These are phyloP conservation scores for Purpureocillium lavendulum DNA, from an alignment of 2,329 filamentous ascomycete species.

Conservation along the genomic window DNA sequence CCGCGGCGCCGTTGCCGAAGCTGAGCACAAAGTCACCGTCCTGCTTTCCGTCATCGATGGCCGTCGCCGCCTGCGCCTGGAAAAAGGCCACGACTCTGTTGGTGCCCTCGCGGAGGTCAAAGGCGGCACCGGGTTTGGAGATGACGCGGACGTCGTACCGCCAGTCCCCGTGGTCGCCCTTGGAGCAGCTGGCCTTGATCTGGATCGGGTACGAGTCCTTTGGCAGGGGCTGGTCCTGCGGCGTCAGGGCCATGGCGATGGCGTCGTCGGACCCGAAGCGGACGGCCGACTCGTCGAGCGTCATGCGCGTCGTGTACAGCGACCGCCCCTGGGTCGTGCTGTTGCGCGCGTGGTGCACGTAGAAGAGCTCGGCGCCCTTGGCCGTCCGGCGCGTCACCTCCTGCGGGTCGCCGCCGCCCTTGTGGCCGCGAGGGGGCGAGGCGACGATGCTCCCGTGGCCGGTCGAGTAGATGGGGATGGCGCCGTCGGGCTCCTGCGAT, in stretches of 20 bases:
- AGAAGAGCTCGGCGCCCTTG: conserved; percentile 22
- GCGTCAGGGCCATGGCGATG: conserved; percentile 19
- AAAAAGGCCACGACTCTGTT: conserved; percentile 15
- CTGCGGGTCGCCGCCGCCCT: conserved; percentile 15
- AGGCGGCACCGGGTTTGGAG: conserved; percentile 12
- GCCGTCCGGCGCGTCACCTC: conserved; percentile 21
- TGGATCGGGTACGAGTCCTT: conserved; percentile 19
- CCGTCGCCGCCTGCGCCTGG: background rate
- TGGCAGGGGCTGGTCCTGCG: conserved; percentile 21
- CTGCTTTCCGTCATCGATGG: too few species aligned
- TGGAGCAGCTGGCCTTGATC: conserved; percentile 9
- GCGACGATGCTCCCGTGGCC: conserved; percentile 25
- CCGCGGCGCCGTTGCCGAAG: conserved; percentile 5
- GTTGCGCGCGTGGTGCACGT: conserved; percentile 24
- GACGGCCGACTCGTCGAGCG: conserved; percentile 12
- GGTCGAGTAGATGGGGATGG: conserved; percentile 22
- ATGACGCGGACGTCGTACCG: conserved; percentile 11
- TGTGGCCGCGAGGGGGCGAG: conserved; percentile 14
- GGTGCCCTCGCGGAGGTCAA: conserved; percentile 14
- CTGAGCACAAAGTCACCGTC: conserved; percentile 8
- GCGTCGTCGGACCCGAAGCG: conserved; percentile 18
- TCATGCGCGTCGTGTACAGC: conserved; percentile 24
- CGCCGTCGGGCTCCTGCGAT: conserved; percentile 17
- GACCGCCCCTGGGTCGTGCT: conserved; percentile 16
- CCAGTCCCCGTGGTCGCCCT: background rate